Conservation (phyloP, 257 asterid species). For the Gentiana dahurica region DNA sequence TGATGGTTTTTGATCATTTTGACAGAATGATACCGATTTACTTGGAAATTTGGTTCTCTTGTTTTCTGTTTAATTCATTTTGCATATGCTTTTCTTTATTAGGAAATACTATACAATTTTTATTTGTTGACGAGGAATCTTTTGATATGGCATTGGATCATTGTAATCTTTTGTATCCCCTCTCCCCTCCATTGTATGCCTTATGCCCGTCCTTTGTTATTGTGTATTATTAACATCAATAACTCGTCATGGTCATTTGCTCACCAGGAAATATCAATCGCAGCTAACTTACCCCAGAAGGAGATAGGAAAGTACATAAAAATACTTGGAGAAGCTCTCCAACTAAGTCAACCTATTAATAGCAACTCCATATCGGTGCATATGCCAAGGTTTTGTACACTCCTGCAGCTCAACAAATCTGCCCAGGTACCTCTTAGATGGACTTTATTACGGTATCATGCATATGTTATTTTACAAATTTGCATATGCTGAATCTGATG, state of each 20-base stretch:
- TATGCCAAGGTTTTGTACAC: slow-evolving; percentile 98
- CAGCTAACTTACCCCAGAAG: slow-evolving; percentile 95
- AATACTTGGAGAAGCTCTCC: slow-evolving; percentile 97
- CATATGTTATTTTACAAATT: neutral
- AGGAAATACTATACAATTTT: too few species aligned
- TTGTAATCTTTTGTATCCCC: too few species aligned
- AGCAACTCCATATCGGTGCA: slow-evolving; percentile 96
- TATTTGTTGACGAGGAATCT: too few species aligned
- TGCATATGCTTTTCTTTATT: too few species aligned
- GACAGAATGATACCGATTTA: too few species aligned
- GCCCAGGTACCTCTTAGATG: slow-evolving; percentile 67
- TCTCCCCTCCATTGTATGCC: too few species aligned
- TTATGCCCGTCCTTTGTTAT: neutral
- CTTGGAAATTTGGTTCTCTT: too few species aligned
- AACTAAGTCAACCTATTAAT: slow-evolving; percentile 91
- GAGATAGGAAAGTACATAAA: slow-evolving; percentile 97
- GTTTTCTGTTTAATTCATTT: too few species aligned
- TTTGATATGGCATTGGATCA: too few species aligned
- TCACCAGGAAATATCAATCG: slow-evolving; percentile 82
- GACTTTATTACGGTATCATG: neutral
- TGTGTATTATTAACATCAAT: slow-evolving; percentile 4
- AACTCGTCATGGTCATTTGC: slow-evolving; percentile 13
- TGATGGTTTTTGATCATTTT: too few species aligned
- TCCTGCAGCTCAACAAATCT: slow-evolving; percentile 97
- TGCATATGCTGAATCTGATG: neutral